A percentile compares a stretch with the other conserved stretches of the same genome.
Evolutionary conservation across 2,329 filamentous ascomycete species (phyloP).

Genomic region (Botrytis pseudocinerea): DNA sequence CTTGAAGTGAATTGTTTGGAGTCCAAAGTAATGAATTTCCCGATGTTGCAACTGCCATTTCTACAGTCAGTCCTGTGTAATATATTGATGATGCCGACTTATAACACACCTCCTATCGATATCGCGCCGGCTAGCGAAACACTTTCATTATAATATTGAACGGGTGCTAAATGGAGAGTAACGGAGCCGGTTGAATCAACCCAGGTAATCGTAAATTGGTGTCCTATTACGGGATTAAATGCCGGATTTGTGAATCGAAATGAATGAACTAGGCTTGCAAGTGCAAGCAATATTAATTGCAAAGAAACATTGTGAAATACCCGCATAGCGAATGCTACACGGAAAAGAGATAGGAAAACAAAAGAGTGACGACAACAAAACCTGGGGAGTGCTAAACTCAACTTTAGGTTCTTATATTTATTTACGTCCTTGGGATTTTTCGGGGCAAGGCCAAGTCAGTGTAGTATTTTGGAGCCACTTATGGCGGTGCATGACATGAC

Average conservation of each 20-base stretch:
- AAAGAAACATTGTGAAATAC: not conserved
- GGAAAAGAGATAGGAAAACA: not conserved
- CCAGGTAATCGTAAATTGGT: not conserved
- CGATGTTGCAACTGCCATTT: not conserved
- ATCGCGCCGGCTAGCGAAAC: not conserved
- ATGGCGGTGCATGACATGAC: not conserved
- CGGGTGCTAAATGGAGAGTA: not conserved
- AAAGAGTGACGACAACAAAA: not conserved
- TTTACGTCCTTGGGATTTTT: not conserved
- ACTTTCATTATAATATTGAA: constrained; percentile 5
- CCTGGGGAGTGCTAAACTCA: no score
- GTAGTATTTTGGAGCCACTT: not conserved
- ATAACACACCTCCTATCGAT: constrained; percentile 3
- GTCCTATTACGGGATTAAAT: not conserved
- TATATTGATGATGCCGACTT: not conserved
- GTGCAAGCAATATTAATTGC: not conserved
- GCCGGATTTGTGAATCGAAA: not conserved
- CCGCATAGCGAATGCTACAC: not conserved
- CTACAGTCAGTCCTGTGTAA: not conserved
- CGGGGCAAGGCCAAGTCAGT: not conserved
- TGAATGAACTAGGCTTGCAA: not conserved
- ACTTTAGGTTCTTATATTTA: not conserved
- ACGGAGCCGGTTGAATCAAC: not conserved
- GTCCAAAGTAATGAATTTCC: constrained; percentile 1
- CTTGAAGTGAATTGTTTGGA: not conserved